A percentile compares a stretch with the other conserved stretches of the same genome.
Evolutionary conservation across 495 filamentous ascomycete genomes (phyloP).

Genomic region (Penicillium crystallinum): DNA sequence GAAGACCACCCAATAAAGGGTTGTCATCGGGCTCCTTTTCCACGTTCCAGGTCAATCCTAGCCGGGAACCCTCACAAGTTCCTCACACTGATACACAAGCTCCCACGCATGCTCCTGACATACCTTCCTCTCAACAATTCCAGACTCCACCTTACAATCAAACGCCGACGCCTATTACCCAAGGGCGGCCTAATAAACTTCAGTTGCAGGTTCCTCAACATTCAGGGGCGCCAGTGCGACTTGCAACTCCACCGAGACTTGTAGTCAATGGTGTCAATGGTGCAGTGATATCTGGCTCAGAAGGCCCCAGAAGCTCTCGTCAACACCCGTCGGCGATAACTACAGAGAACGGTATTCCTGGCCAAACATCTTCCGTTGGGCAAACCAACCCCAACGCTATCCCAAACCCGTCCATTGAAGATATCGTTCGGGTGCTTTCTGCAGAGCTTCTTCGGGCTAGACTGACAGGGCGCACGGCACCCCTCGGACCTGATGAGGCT

Average conservation of each 20-base stretch:
- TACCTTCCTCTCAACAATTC: conserved; percentile 18
- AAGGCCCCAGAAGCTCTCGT: neutral
- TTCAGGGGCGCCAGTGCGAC: conserved; percentile 64
- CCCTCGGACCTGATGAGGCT: conserved; percentile 31
- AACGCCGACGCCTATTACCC: conserved; percentile 25
- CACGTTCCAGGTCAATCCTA: conserved; percentile 74
- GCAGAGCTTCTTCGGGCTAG: conserved; percentile 29
- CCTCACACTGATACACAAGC: conserved; percentile 23
- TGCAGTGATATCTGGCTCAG: conserved; percentile 2
- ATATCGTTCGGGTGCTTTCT: conserved; percentile 34
- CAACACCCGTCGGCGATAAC: neutral
- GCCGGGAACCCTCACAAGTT: conserved; percentile 33
- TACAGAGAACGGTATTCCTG: neutral
- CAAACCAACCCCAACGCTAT: conserved; percentile 3
- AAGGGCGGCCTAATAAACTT: conserved; percentile 47
- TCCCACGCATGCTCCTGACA: conserved; percentile 25
- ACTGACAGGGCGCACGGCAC: conserved; percentile 22
- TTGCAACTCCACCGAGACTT: conserved; percentile 70
- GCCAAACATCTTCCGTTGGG: conserved; percentile 4
- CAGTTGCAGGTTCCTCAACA: conserved; percentile 79
- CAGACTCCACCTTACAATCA: conserved; percentile 22
- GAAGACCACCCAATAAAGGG: conserved; percentile 78
- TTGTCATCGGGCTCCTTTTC: conserved; percentile 73
- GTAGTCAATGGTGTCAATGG: conserved; percentile 60
- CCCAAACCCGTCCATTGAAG: conserved; percentile 27